Evolutionary conservation across 2,329 filamentous ascomycete genomes (phyloP), one percentile per base, ranked within the genome.

Genomic region (Escovopsis sp.): DNA sequence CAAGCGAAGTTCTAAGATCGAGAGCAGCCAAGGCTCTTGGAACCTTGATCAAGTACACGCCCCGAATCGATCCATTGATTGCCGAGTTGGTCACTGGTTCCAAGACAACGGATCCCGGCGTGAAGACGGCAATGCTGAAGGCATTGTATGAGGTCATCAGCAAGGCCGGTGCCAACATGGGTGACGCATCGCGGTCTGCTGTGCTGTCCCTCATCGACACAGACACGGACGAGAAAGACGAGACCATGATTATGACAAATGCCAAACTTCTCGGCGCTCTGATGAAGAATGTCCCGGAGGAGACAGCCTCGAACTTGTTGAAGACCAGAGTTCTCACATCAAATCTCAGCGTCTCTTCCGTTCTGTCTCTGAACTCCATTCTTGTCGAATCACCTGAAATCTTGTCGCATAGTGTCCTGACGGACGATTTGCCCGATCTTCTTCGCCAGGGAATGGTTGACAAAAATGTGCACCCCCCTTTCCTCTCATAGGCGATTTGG

Each of bases 51-150:
- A 94, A 88, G 47, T 77, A 95, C 56, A 96, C 89, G 1, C 89
- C 91, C 26, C 80, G 93, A 56, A 85, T 98, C 23, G 93, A 98
- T 61, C 91, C 93, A 40, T 73, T 98, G 43, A 93, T 98, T 49
- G 68, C 75, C 47, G 91, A 98, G 63, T 73, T 98, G 39, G 87
- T 96, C 18, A 84, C 91, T n/a, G 91, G 91, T 38, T 91, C 87
- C 26, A 95, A 89, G 69, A 96, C 91, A 0, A 48, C 56, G 19
- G 89, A 96, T 56, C 58, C 77, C 6, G 89, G 89, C 38, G 91
- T 98, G 49, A 85, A 78, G 63, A 91, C 83, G 50, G 91, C 91
- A 26, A 98, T 98, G 91, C 73, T 98, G 54, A 94, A 93, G 68
- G 91, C 91, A 3, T 66, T 98, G 38, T 95, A 93, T 57, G 89